Evolutionary conservation across 768 basidiomycete species (phyloP).

Genomic region (Rhodotorula paludigena): DNA sequence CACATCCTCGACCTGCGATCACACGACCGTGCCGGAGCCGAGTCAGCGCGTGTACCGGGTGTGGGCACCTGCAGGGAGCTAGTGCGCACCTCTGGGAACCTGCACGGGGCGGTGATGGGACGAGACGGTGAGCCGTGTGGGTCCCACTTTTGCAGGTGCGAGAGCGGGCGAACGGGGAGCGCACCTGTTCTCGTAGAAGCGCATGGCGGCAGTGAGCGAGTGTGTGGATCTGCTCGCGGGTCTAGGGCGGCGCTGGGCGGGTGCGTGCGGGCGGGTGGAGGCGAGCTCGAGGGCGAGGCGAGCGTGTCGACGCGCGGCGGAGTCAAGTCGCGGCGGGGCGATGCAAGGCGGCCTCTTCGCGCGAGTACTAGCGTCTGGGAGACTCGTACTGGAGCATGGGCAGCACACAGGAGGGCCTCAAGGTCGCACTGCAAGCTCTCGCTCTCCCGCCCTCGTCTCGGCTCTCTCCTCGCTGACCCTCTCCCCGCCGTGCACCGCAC

Average conservation of each 20-base stretch:
- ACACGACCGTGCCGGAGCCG: neutral
- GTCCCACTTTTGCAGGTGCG: neutral
- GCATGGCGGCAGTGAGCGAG: conserved; percentile 1
- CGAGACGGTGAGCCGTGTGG: too few species aligned
- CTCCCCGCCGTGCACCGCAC: neutral
- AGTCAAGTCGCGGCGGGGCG: too few species aligned
- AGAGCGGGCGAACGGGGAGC: neutral
- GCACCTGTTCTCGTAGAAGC: conserved; percentile 35
- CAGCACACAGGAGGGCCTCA: conserved; percentile 13
- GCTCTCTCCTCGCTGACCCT: neutral
- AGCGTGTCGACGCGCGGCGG: too few species aligned
- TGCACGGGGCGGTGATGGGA: neutral
- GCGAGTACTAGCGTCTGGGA: too few species aligned
- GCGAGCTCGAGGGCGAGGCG: neutral
- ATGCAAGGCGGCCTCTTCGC: too few species aligned
- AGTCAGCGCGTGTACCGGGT: neutral
- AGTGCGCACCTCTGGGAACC: conserved; percentile 33
- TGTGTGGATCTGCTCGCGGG: neutral
- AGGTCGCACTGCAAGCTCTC: conserved; percentile 15
- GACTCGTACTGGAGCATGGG: too few species aligned
- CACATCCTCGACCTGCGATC: conserved; percentile 82
- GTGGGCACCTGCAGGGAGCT: rapidly evolving
- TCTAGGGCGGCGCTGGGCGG: neutral
- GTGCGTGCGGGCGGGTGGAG: neutral
- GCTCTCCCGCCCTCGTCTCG: neutral